Conservation (phyloP, 352 stramenopile species). For the Phytopythium helicoides region DNA sequence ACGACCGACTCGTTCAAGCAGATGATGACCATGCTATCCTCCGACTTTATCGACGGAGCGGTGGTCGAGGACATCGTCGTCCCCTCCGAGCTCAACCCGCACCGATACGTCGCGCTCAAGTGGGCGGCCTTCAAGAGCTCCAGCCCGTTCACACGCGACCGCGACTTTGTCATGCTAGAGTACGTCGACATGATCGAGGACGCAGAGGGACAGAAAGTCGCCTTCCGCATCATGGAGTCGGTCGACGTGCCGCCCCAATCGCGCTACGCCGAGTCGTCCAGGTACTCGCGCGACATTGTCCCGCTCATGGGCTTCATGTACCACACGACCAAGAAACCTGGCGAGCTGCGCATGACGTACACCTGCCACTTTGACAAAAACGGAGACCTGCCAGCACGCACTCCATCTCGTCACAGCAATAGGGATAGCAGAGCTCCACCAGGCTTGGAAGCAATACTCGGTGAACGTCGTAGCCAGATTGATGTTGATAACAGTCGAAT, state of each 20-base stretch:
- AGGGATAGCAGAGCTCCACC: too few relatives aligned
- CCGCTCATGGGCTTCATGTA: conserved; percentile 88
- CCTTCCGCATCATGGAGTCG: conserved; percentile 84
- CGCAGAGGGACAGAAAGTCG: conserved; percentile 77
- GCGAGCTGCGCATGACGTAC: conserved; percentile 85
- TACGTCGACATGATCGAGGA: conserved; percentile 90
- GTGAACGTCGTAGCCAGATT: too few relatives aligned
- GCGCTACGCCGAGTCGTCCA: conserved; percentile 51
- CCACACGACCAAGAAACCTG: conserved; percentile 73
- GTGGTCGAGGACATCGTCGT: conserved; percentile 82
- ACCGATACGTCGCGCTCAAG: conserved; percentile 83
- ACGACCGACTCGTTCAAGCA: conserved; percentile 78
- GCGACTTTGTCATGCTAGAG: conserved; percentile 82
- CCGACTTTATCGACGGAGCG: conserved; percentile 80
- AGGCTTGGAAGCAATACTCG: too few relatives aligned
- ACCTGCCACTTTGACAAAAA: conserved; percentile 88
- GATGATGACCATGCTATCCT: conserved; percentile 85
- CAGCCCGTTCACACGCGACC: conserved; percentile 72
- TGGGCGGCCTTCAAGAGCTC: conserved; percentile 87
- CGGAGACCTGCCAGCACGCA: conserved; percentile 73
- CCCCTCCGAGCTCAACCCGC: conserved; percentile 53
- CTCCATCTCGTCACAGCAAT: too few relatives aligned
- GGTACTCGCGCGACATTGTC: conserved; percentile 71
- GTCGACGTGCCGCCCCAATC: conserved; percentile 61
- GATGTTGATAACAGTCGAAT: too few relatives aligned